Evolutionary conservation across 2,329 filamentous ascomycete species (phyloP), one percentile per base, ranked within the genome.

Genomic region (Ophidiomyces ophidiicola): DNA sequence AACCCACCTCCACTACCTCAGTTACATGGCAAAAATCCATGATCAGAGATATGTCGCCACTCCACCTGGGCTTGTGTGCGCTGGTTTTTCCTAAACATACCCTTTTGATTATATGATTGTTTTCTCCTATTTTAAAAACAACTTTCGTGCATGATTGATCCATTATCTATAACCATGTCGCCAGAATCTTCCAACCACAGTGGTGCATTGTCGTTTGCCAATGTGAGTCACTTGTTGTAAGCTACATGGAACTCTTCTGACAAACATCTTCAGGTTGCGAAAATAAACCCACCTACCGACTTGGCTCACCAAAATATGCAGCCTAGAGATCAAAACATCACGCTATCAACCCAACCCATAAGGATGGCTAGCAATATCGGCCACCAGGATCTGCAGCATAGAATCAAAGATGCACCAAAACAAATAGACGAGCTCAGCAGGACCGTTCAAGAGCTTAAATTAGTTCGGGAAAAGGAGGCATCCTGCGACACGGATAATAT

Each of bases 171-270:
- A 15, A 14, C 21, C 8, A 47, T 45, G 39, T 39, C 38, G 8
- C 42, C 44, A 23, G 50, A 58, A 36, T 49, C 47, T 41, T 48
- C 51, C 38, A 46, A 50, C 24, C 41, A 46, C 40, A 53, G 50
- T 47, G 51, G 53, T 25, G 52, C 53, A 60, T 71, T 78, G 50
- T 83, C 80, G 30, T 86, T 86, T 68, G 81, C 81, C 61, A 85
- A 82, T 72, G 81, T 83, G 65, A 43, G 67, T 51, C 12, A n/a
- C 18, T 11, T 24, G 4, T 2, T 19, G 11, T 8, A 26, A 21
- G n/a, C 23, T 21, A 2, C 10, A 14, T 32, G 6, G 25, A 5
- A 28, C 6, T 28, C 8, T 6, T 28, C 19, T 17, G n/a, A n/a
- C n/a, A n/a, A n/a, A n/a, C n/a, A n/a, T 33, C 15, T 12, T 6